Evolutionary conservation across 1,284 basidiomycete genomes (phyloP), one percentile per base, ranked within the genome.

Genomic region (Phellinidium pouzarii): DNA sequence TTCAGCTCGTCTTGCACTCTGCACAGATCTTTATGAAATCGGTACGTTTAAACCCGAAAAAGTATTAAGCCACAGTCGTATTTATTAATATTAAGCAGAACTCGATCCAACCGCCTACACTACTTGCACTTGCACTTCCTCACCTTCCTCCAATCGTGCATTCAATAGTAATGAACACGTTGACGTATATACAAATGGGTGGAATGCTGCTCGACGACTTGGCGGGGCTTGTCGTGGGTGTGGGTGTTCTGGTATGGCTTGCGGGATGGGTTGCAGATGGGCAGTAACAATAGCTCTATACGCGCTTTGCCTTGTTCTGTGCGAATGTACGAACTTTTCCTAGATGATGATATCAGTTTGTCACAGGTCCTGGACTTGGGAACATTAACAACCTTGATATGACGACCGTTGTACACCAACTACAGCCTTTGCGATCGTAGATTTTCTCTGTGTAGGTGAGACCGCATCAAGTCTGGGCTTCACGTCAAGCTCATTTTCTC

Each of bases 1-100:
- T 89, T 3, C 77, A 88, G 58, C 71, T 88, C 17, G 72, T 74
- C 11, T 61, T 90, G 44, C 84, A 88, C 59, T 86, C 86, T 12
- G 63, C 82, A 59, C 78, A 81, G 51, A 79, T 89, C 66, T 80
- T 85, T 61, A 76, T 74, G 14, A 78, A 79, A 57, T 75, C 82
- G 53, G 86, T 87, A 61, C 61, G 84, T 76, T 4, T 47, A 14
- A 14, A 8, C 22, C 47, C 43, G 34, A 31, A 34, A 41, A 11
- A 5, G 40, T 20, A 36, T 47, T 29, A 25, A 43, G 34, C 50
- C 17, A 52, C 52, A 19, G 50, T 57, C 37, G 27, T 49, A 7
- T 54, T 46, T 31, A n/a, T 53, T 34, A 58, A 36, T 26, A 44
- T 37, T 41, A 12, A 20, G 19, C 53, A 87, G 85, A 78, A 84